phyloP scores from a whole-genome alignment of 2,329 filamentous ascomycete species.

The Dothiorella sarmentorum region DNA sequence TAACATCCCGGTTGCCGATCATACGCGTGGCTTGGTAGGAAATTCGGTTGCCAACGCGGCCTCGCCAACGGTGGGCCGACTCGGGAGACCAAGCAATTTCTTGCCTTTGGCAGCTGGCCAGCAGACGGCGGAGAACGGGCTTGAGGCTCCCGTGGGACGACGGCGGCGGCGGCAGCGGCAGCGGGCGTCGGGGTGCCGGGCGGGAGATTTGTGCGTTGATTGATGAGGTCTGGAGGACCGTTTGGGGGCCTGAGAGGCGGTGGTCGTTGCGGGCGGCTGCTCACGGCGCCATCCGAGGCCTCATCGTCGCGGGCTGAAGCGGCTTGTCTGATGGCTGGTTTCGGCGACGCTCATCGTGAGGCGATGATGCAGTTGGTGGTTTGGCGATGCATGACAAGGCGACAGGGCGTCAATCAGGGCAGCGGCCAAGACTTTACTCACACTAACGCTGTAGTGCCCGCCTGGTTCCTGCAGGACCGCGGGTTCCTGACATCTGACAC shows the following conservation, averaged over 20 bases:
- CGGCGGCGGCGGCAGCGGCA: background rate
- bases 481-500: background rate
- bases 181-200: background rate
- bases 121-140: background rate
- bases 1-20: constrained; percentile 10
- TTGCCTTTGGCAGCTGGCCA: background rate
- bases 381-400: background rate
- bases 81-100: background rate
- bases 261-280: constrained; percentile 1
- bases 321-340: background rate
- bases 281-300: background rate
- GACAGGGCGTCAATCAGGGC: background rate
- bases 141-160: background rate
- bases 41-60: constrained; percentile 5
- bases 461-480: too few relatives aligned
- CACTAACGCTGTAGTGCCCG: too few relatives aligned
- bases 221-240: constrained; percentile 1
- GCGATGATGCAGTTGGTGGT: background rate
- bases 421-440: background rate
- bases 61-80: constrained; percentile 2
- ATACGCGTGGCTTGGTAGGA: constrained; percentile 14
- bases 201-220: constrained; percentile 7
- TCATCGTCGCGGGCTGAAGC: too few relatives aligned
- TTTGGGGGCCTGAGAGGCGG: constrained; percentile 7
- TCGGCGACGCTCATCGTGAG: background rate